Base-by-base conservation (phyloP, 1,284 basidiomycete genomes). In the Golubevia pallescens region DNA sequence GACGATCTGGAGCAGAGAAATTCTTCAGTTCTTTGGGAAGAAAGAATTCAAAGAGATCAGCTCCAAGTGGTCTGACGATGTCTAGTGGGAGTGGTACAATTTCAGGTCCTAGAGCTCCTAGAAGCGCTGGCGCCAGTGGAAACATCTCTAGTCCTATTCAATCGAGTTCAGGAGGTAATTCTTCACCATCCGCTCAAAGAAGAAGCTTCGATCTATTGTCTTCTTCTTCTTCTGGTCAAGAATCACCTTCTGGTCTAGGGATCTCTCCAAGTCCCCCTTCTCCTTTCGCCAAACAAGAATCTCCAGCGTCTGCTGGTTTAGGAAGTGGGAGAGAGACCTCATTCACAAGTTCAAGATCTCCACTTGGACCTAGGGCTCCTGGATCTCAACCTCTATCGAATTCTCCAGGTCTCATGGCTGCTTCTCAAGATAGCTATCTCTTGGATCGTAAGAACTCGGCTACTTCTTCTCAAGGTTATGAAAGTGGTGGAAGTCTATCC, bases 1-100 rank as follows among this genome's bases (percentile, higher is more conserved):
- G 59, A n/a, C 51, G 68, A 16, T 28, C 28, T 28, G 28, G 28
- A 28, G 28, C 28, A 28, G 28, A 28, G 28, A 28, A 28, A 28
- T 71, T 77, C 69, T 75, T 77, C 20, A 55, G 69, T 7, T 66
- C 64, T 1, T 62, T 77, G 2, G 74, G 68, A 8, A 54, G 74
- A 2, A 74, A 68, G 57, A 51, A 54, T 7, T 70, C 68, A 56
- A 75, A 69, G 52, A 66, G 73, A 48, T 48, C 42, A 10, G 42
- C 42, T 16, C 42, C 42, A 16, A 16, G 10, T 16, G 42, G 42
- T 48, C 8, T 48, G 10, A 13, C 42, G 42, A 48, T 48, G 42
- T 48, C 42, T 13, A 16, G 42, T 48, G 42, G 42, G 16, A 48
- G 16, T 48, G 16, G 42, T 48, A 16, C 13, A 48, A 48, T 48